These are phyloP conservation scores for Zoysia pacifica DNA, from an alignment of 176 grass and related monocot genomes.

Conservation along the genomic window DNA sequence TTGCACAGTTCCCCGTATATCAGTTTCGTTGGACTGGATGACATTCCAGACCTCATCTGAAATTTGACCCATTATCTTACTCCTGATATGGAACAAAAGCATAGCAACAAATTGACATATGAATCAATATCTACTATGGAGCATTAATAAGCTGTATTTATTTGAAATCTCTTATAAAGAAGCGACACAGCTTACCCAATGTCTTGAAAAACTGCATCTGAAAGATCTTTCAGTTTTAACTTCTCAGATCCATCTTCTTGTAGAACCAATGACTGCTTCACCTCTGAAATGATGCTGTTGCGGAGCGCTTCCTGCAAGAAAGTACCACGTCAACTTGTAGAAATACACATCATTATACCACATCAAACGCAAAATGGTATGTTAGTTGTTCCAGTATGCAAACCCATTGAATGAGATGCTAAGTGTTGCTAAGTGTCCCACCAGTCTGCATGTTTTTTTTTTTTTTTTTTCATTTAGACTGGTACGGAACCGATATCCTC, in stretches of 20 bases:
- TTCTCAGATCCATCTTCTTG: slow-evolving; percentile 83
- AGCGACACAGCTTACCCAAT: slow-evolving; percentile 56
- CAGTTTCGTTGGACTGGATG: slow-evolving; percentile 63
- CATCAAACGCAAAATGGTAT: slow-evolving; percentile 1
- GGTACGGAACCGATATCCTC: slow-evolving; percentile 6
- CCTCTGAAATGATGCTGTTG: slow-evolving; percentile 61
- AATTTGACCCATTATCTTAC: slow-evolving; percentile 82
- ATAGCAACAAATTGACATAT: not conserved
- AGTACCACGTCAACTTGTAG: slow-evolving; percentile 31
- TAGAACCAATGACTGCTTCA: slow-evolving; percentile 81
- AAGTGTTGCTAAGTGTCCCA: not conserved
- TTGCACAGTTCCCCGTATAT: slow-evolving; percentile 61
- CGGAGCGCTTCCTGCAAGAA: slow-evolving; percentile 66
- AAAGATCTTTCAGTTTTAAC: slow-evolving; percentile 87
- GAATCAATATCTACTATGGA: slow-evolving; percentile 4
- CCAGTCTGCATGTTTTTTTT: not conserved
- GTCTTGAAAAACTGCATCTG: slow-evolving; percentile 86
- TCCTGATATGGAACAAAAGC: slow-evolving; percentile 38
- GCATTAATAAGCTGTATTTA: not conserved
- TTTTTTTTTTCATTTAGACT: slow-evolving; percentile 13
- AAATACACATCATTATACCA: not conserved
- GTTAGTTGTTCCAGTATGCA: not conserved
- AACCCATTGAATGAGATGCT: not conserved
- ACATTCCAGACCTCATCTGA: slow-evolving; percentile 74
- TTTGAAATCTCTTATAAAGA: slow-evolving; percentile 22